Percentiles rank a stretch among this genome's conserved stretches.
These are phyloP conservation scores for apple (Malus domestica) DNA, from an alignment of 306 rosid species.

Conservation along the genomic window DNA sequence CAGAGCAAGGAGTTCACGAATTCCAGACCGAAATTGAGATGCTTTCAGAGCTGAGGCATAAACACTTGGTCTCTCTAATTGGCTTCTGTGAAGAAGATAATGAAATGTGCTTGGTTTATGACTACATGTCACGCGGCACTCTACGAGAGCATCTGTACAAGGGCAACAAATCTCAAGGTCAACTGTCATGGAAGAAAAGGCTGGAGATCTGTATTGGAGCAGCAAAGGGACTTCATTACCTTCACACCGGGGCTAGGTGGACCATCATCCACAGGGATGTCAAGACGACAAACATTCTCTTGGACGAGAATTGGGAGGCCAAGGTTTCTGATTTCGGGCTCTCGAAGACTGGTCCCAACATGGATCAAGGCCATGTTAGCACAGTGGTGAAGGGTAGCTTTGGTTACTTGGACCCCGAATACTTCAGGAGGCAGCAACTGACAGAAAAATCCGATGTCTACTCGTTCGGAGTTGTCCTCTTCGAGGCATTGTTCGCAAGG, in stretches of 20 bases:
- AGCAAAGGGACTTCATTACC: conserved; percentile 54
- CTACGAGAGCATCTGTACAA: conserved; percentile 44
- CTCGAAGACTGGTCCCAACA: conserved; percentile 44
- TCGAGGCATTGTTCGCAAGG: conserved; percentile 39
- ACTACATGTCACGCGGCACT: conserved; percentile 42
- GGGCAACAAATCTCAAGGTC: conserved; percentile 30
- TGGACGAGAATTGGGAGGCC: conserved; percentile 51
- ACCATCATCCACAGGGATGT: conserved; percentile 52
- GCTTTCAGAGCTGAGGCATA: conserved; percentile 52
- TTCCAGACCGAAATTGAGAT: conserved; percentile 51
- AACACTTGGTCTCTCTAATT: conserved; percentile 42
- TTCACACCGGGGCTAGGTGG: conserved; percentile 49
- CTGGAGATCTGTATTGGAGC: conserved; percentile 51
- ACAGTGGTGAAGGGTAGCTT: conserved; percentile 53
- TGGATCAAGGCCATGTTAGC: conserved; percentile 43
- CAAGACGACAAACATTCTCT: conserved; percentile 49
- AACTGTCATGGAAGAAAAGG: conserved; percentile 44
- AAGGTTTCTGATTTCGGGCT: conserved; percentile 52
- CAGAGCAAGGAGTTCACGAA: conserved; percentile 50
- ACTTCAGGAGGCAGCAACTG: conserved; percentile 41
- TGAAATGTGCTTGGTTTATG: conserved; percentile 50
- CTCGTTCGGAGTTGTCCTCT: conserved; percentile 50
- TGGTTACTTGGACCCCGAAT: conserved; percentile 48
- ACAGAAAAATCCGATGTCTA: conserved; percentile 51
- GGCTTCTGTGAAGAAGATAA: conserved; percentile 48